Evolutionary conservation across 192 early-diverging fungal genomes (phyloP).

Genomic region (Gamsiella multidivaricata): DNA sequence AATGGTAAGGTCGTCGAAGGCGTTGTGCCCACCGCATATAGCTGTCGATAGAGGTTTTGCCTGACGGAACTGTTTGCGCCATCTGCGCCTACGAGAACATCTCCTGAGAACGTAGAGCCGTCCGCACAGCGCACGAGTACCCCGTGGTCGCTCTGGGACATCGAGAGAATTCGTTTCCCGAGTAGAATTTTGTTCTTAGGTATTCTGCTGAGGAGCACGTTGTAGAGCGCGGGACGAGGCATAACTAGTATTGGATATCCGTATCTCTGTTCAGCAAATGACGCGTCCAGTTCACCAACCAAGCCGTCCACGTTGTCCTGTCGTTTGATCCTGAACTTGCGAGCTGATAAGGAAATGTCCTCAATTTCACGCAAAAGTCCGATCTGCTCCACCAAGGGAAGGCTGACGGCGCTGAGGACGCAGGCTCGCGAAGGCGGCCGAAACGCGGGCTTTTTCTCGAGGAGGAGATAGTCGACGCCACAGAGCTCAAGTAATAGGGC

Average conservation of each 20-base stretch:
- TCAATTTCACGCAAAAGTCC: constrained; percentile 1
- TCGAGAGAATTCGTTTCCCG: constrained; percentile 12
- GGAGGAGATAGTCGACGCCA: neutral
- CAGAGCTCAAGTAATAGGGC: constrained; percentile 1
- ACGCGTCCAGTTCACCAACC: neutral
- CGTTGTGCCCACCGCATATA: neutral
- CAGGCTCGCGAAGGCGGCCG: constrained; percentile 1
- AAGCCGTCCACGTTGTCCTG: neutral
- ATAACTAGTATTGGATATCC: constrained; percentile 1
- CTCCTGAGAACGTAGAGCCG: constrained; percentile 1
- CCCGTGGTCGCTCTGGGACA: constrained; percentile 5
- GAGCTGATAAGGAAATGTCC: neutral
- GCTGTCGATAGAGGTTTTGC: constrained; percentile 8
- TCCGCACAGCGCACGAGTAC: constrained; percentile 9
- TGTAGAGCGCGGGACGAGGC: neutral
- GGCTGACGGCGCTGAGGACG: neutral
- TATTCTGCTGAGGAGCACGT: neutral
- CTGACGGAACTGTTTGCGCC: constrained; percentile 10
- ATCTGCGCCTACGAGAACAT: constrained; percentile 20
- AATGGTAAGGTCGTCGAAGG: neutral
- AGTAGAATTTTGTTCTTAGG: constrained; percentile 6
- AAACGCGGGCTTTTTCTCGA: constrained; percentile 5
- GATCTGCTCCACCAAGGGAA: constrained; percentile 6
- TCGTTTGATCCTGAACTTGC: constrained; percentile 11
- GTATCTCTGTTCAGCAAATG: neutral